Evolutionary conservation across 2,329 filamentous ascomycete species (phyloP), one percentile per base, ranked within the genome.

Genomic region (Trichoderma sp.): DNA sequence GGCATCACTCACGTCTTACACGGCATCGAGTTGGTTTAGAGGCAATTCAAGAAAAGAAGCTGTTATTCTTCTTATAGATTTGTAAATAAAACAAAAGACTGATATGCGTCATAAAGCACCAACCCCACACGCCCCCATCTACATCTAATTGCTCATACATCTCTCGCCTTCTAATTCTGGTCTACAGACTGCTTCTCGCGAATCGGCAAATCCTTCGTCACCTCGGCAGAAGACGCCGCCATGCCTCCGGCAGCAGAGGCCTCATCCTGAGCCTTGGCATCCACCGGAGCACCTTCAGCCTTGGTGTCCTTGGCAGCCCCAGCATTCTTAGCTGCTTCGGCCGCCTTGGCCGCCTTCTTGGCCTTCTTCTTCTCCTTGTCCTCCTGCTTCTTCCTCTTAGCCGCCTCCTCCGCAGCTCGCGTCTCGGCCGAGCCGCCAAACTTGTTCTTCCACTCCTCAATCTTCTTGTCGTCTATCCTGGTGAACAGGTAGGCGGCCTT

Each of bases 381-480:
- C 39, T 73, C 74, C 64, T 76, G 77, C 75, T 82, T 82, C 69
- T 80, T 78, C 68, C 28, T 60, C 65, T 67, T 67, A 10, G 65
- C 65, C 24, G 65, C 65, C 50, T 60, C 65, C 50, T 67, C 62
- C 3, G 61, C 65, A 3, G 65, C 65, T n/a, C 61, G 65, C 1
- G 65, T 58, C 62, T 67, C 62, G 12, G 47, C 62, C 3, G 62
- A 50, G 14, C 62, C 63, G 17, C 91, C 87, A 70, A 89, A 97
- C 70, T 85, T 84, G 68, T 90, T 86, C 66, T 90, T 88, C 93
- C 93, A 97, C 75, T 94, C 90, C 59, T 90, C 86, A 54, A 90
- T 88, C 80, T 93, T 94, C 76, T 91, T 88, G 10, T 89, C 83
- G 69, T 93, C 90, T 73, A 97, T 97, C 62, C 85, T 85, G n/a